Base-by-base conservation (phyloP, 139 green algal genomes). In the Micractinium sp. region DNA sequence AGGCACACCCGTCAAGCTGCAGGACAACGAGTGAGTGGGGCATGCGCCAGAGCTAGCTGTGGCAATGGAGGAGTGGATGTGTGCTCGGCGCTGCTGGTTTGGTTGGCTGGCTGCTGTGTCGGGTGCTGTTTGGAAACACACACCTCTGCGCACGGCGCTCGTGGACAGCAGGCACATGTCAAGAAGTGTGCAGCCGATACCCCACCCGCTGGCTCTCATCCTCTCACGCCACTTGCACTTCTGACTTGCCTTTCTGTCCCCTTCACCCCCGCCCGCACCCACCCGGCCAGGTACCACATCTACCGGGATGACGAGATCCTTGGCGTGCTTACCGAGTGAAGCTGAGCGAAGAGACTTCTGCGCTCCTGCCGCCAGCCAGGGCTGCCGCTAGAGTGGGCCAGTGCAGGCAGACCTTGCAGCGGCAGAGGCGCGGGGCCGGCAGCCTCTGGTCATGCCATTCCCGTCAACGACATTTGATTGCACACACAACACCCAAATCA, bases 1-100 rank as follows among this genome's bases (percentile, higher is more conserved):
- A 14, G 98, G 98, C 78, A 94, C 86, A 41, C 81, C 93, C 29
- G 89, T 99, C 22, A 99, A 99, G 94, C 93, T 99, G 67, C 95
- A 96, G 25, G 95, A 95, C 29, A 98, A 99, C 82, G 97, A 99
- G 95, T 99, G 91, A 97, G 96, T 95, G 61, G 35, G 81, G 1
- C 0, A 29, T 38, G 69, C 69, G 25, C 69, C 27, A 36, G 63
- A 29, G 7, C 3, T 73, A 7, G 63, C 23, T 20, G 20, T 29
- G 63, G 12, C 63, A 20, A 7, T 29, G 23, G 22, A 5, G 23
- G 63, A 12, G 23, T 7, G 63, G 22, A n/a, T 5, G 14, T 25
- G 63, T 73, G 2, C 63, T 73, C 3, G 63, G n/a, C n/a, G n/a
- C n/a, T 29, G 22, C 3, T 73, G 63, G 14, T 73, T 73, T n/a